Evolutionary conservation across 768 basidiomycete species (phyloP), one percentile per base, ranked within the genome.

Genomic region (Floccularia luteovirens): DNA sequence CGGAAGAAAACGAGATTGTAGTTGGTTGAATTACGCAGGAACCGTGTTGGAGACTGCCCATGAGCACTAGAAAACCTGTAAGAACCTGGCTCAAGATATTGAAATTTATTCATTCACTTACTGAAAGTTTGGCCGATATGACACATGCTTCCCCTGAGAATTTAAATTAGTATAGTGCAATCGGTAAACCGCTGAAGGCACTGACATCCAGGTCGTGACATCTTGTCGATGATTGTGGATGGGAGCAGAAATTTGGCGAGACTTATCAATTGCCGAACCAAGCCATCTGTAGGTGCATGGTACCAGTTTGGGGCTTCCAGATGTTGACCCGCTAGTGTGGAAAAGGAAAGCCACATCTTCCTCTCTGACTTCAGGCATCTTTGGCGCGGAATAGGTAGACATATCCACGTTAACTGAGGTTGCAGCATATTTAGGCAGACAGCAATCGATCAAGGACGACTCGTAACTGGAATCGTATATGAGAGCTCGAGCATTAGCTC

Each of bases 251-350:
- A 74, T 64, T 43, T 69, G 66, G 43, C 61, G 55, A 25, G 81
- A 75, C 58, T 89, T 89, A 13, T 65, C 49, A 38, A 78, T 59
- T 2, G 72, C 75, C 13, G 71, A 58, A 44, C 73, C 59, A 21
- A 89, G 46, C 86, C 85, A 88, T 21, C 61, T 69, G 48, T 74
- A 76, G 49, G 62, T 82, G 59, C 80, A 79, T 13, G 76, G 82
- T 0, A 89, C 80, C 19, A 88, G 75, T 52, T 86, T 88, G 0
- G 86, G 86, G 51, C 76, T 82, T 35, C 84, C 85, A 14, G 83
- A 87, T 5, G 86, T 88, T 27, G 84, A 87, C 12, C 86, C 86
- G 43, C 79, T 81, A 8, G 86, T 87, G 56, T 86, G 86, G 67
- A 85, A 88, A 38, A 86, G 63, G 64, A 87, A 77, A 33, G 70